A percentile compares a stretch with the other conserved stretches of the same genome.
phyloP scores from a whole-genome alignment of 1,139 yeast genomes.

The Yamadazyma taylorii region DNA sequence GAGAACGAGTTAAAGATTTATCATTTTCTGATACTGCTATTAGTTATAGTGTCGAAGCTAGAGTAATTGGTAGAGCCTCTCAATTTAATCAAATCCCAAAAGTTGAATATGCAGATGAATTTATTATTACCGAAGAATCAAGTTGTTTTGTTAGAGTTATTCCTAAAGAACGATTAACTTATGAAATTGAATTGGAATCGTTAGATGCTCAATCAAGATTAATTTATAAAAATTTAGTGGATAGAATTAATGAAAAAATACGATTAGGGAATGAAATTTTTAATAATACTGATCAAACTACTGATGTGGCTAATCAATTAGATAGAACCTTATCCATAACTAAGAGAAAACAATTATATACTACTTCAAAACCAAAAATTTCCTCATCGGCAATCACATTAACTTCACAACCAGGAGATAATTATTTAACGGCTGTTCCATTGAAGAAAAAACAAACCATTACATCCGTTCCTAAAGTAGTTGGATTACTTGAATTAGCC shows the following conservation, averaged over 20 bases:
- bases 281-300: slow-evolving; percentile 2
- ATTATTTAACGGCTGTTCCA: slow-evolving; percentile 16
- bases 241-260: slow-evolving; percentile 31
- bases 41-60: slow-evolving; percentile 40
- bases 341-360: slow-evolving; percentile 21
- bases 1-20: slow-evolving; percentile 30
- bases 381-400: slow-evolving; percentile 1
- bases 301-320: slow-evolving; percentile 4
- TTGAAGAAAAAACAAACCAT: slow-evolving; percentile 35
- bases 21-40: slow-evolving; percentile 41
- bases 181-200: slow-evolving; percentile 12
- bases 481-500: slow-evolving; percentile 36
- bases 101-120: slow-evolving; percentile 29
- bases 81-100: slow-evolving; percentile 22
- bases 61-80: slow-evolving; percentile 44
- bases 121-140: slow-evolving; percentile 40
- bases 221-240: slow-evolving; percentile 28
- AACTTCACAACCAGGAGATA: not conserved
- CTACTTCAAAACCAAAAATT: slow-evolving; percentile 1
- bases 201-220: slow-evolving; percentile 25
- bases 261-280: slow-evolving; percentile 26
- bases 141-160: slow-evolving; percentile 30
- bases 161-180: slow-evolving; percentile 18
- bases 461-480: slow-evolving; percentile 34
- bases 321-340: slow-evolving; percentile 15